Evolutionary conservation across 2,329 filamentous ascomycete genomes (phyloP), one percentile per base, ranked within the genome.

Genomic region (Elsinoe necatrix): DNA sequence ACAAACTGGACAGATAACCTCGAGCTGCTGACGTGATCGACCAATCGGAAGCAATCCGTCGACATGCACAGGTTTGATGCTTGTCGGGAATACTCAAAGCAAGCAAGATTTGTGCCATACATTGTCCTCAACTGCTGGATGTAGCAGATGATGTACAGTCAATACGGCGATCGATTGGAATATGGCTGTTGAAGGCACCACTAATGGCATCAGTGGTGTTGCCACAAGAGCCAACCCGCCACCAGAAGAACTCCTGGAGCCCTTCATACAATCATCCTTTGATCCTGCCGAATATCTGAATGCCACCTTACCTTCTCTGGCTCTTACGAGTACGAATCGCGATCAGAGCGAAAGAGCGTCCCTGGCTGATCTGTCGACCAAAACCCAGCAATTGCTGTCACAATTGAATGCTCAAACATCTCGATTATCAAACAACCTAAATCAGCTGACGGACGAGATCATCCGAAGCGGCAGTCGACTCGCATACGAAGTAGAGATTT

Each of bases 391-490:
- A 2, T 78, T 95, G n/a, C 78, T 96, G 47, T 88, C 90, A 1
- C 87, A 92, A 66, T 82, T 97, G 65, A 95, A 88, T 67, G 86
- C 89, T 7, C 89, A 96, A 68, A 95, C 90, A 1, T 86, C 89
- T 16, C 82, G 90, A 45, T 76, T 96, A 6, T 89, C 90, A 12
- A 83, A 80, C 55, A 87, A 84, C 45, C 78, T 98, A 58, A 95
- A 90, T 29, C 85, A 92, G 66, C 77, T 97, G 59, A 96, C 93
- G 9, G 92, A 98, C 70, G 93, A 97, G 63, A 97, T 98, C 61
- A 73, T 98, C 60, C 82, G 93, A 57, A 91, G 89, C 65, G 89
- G 91, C 23, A 89, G 88, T 61, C 81, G 92, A 3, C 75, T 98
- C 57, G 89, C 91, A 18, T 98, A 98, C 67, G 89, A 97, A 71